Evolutionary conservation across 306 rosid species (phyloP), one percentile per base, ranked within the genome.

Genomic region (Gynostemma pentaphyllum): DNA sequence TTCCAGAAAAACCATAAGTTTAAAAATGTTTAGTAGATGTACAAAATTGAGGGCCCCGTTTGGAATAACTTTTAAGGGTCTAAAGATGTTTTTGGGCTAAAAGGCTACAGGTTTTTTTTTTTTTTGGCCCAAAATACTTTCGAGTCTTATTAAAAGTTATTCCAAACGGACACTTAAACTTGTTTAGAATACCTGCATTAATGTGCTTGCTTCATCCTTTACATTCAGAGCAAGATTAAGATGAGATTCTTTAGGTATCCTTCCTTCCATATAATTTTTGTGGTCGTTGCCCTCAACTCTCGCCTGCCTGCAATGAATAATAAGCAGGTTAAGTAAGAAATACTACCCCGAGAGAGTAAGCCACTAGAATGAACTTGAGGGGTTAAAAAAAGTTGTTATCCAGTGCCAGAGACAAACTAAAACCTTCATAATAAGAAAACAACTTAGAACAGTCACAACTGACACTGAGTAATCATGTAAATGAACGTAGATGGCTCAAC

Each of bases 181-280:
- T n/a, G n/a, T n/a, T 49, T 13, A 49, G n/a, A 11, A 41, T 48
- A 87, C 92, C 89, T 79, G 84, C 48, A 64, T 68, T 51, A 78
- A 70, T 0, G 16, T 32, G 72, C 16, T 22, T 36, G 76, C 65
- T 64, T 64, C 75, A 44, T 66, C 61, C 61, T 83, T 75, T 57
- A 44, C 68, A 66, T 77, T 72, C 45, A 73, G 32, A 32, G 65
- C 64, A 71, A 72, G 69, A 72, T 73, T 61, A 18, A 62, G n/a
- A 19, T 30, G 69, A 54, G 68, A 36, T 64, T 72, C 92, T 49
- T 57, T 76, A 50, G 75, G 81, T 59, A 68, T 79, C 73, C 83
- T 83, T 62, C 76, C 81, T 70, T 80, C 79, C 8, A 18, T 46
- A 42, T 78, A 81, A 66, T 48, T 47, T 57, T 73, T 83, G 57